Percentiles rank a stretch among this genome's conserved stretches.
Evolutionary conservation across 2,329 filamentous ascomycete genomes (phyloP).

Genomic region (Aureobasidium subglaciale): DNA sequence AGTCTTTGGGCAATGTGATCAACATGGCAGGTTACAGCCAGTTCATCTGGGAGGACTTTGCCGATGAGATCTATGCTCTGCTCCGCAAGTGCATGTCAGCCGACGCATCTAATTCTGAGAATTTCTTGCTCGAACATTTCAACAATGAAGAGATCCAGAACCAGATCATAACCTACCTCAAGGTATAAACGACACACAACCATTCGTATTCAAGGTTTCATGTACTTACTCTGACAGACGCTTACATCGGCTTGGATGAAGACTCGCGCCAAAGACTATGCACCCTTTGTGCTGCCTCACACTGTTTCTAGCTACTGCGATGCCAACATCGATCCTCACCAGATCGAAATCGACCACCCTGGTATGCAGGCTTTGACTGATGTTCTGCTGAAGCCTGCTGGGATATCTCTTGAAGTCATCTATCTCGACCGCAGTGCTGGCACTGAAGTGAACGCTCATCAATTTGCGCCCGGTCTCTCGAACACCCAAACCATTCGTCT

Average conservation of each 20-base stretch:
- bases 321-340: conserved; percentile 63
- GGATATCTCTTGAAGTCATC: conserved; percentile 75
- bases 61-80: conserved; percentile 64
- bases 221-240: conserved; percentile 45
- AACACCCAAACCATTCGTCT: conserved; percentile 44
- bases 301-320: conserved; percentile 62
- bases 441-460: conserved; percentile 64
- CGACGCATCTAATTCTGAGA: conserved; percentile 39
- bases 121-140: conserved; percentile 56
- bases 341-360: conserved; percentile 86
- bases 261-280: conserved; percentile 60
- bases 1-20: conserved; percentile 63
- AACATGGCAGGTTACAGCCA: conserved; percentile 60
- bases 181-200: conserved; percentile 39
- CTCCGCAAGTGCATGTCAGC: conserved; percentile 52
- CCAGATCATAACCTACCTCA: conserved; percentile 77
- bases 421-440: conserved; percentile 85
- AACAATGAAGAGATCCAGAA: conserved; percentile 63
- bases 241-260: conserved; percentile 82
- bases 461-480: conserved; percentile 45
- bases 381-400: conserved; percentile 69
- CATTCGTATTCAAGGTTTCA: not conserved
- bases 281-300: conserved; percentile 60
- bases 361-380: conserved; percentile 71
- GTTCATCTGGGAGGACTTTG: conserved; percentile 74